Evolutionary conservation across 2,329 filamentous ascomycete species (phyloP), one percentile per base, ranked within the genome.

Genomic region (Zarea fungicola): DNA sequence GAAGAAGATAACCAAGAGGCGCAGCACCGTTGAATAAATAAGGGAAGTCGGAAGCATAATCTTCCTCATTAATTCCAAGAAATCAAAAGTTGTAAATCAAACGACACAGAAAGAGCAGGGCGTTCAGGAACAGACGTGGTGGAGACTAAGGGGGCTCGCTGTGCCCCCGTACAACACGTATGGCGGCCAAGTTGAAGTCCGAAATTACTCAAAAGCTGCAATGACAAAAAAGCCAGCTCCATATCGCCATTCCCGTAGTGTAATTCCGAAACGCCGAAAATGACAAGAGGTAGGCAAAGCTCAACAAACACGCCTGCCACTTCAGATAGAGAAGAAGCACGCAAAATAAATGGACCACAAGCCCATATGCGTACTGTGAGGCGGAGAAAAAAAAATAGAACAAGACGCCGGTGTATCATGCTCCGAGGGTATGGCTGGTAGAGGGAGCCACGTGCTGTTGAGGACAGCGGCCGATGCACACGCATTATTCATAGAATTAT

Each of bases 381-480:
- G 28, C 28, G 14, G 28, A 29, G 28, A 29, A 23, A 25, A 23
- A 41, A 19, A 43, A 45, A 41, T 40, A 50, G 21, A 50, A 34
- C 42, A 22, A 45, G 36, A 45, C 48, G 48, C 48, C 48, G 25
- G 19, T 45, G 21, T 45, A 51, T 42, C 41, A 49, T 49, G 40
- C 35, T 28, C 26, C 34, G 18, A 34, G 25, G 35, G 23, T 19
- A 39, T 47, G 42, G 19, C 40, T 26, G 28, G 34, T 21, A 32
- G 40, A 48, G 26, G 10, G 22, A n/a, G 21, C 29, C 13, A 23
- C 39, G 14, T n/a, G 49, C 23, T 42, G 22, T 25, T 37, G 22
- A 31, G n/a, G 23, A 9, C 28, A 25, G 41, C n/a, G 26, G 28
- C 60, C 67, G 71, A 58, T 72, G 68, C 50, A 70, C 28, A 41